Percentiles rank a stretch among this genome's conserved stretches.
Conservation (phyloP, 495 filamentous ascomycete genomes). For the Neurospora sp. region DNA sequence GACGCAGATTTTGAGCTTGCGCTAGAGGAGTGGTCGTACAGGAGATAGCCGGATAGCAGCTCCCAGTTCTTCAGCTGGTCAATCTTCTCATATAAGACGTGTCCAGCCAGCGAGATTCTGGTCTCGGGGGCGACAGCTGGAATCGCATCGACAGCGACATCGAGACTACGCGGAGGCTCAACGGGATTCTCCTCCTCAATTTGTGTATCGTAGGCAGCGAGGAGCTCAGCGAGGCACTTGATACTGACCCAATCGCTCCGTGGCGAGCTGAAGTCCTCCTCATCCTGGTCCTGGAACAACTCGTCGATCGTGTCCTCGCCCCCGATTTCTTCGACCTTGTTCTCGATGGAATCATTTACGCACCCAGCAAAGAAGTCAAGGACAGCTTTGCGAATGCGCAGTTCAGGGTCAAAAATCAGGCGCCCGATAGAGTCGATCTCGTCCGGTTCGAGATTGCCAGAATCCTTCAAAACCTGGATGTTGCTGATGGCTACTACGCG, state of each 20-base stretch:
- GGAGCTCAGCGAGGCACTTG: slow-evolving; percentile 76
- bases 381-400: slow-evolving; percentile 74
- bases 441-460: slow-evolving; percentile 76
- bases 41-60: slow-evolving; percentile 73
- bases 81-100: slow-evolving; percentile 73
- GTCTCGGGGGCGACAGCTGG: slow-evolving; percentile 56
- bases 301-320: slow-evolving; percentile 47
- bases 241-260: slow-evolving; percentile 79
- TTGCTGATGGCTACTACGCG: slow-evolving; percentile 69
- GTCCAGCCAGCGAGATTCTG: slow-evolving; percentile 72
- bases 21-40: slow-evolving; percentile 76
- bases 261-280: slow-evolving; percentile 65
- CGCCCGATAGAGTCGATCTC: slow-evolving; percentile 81
- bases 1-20: slow-evolving; percentile 29
- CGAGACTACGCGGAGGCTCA: slow-evolving; percentile 30
- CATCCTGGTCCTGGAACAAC: slow-evolving; percentile 61
- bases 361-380: slow-evolving; percentile 82
- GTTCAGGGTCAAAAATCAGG: slow-evolving; percentile 78
- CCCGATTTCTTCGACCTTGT: slow-evolving; percentile 71
- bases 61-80: slow-evolving; percentile 79
- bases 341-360: slow-evolving; percentile 70
- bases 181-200: slow-evolving; percentile 34
- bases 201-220: slow-evolving; percentile 64
- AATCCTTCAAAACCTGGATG: slow-evolving; percentile 69
- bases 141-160: slow-evolving; percentile 37